Percentiles rank a stretch among this genome's conserved stretches.
phyloP scores from a whole-genome alignment of 108 stramenopile species.

The Pseudonitzschia multistriata region DNA sequence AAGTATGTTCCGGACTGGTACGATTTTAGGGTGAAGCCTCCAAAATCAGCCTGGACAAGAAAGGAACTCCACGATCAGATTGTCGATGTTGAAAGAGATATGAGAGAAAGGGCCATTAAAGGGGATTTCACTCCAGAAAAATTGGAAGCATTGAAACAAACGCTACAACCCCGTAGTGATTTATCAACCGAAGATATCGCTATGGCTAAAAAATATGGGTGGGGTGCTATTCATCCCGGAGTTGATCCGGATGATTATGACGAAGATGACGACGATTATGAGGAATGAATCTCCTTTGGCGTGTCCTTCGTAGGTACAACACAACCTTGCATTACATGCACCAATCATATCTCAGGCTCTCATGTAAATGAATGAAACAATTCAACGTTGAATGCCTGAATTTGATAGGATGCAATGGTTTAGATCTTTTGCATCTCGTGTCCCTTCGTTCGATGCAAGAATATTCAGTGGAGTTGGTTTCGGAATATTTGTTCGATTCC shows the following conservation, averaged over 20 bases:
- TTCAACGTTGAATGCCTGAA: no score
- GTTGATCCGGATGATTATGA: constrained; percentile 60
- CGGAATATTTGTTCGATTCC: no score
- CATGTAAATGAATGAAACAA: no score
- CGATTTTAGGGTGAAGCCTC: constrained; percentile 73
- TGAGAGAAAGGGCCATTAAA: constrained; percentile 62
- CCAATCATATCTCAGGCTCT: no score
- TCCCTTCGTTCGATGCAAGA: no score
- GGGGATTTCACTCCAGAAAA: constrained; percentile 84
- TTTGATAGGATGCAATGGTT: no score
- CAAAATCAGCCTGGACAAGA: constrained; percentile 69
- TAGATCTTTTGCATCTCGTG: no score
- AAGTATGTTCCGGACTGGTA: constrained; percentile 81
- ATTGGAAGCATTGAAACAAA: constrained; percentile 59
- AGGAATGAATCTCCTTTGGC: background rate
- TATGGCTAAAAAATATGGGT: constrained; percentile 55
- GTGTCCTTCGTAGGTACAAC: no score
- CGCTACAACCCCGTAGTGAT: constrained; percentile 37
- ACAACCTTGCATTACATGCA: no score
- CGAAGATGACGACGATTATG: constrained; percentile 33
- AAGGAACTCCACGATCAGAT: constrained; percentile 76
- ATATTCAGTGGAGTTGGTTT: no score
- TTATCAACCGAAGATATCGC: constrained; percentile 29
- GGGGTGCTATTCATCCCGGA: constrained; percentile 75
- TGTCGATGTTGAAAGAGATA: constrained; percentile 47